These are phyloP conservation scores for Pythium apleroticum DNA, from an alignment of 352 stramenopile genomes.

Conservation along the genomic window DNA sequence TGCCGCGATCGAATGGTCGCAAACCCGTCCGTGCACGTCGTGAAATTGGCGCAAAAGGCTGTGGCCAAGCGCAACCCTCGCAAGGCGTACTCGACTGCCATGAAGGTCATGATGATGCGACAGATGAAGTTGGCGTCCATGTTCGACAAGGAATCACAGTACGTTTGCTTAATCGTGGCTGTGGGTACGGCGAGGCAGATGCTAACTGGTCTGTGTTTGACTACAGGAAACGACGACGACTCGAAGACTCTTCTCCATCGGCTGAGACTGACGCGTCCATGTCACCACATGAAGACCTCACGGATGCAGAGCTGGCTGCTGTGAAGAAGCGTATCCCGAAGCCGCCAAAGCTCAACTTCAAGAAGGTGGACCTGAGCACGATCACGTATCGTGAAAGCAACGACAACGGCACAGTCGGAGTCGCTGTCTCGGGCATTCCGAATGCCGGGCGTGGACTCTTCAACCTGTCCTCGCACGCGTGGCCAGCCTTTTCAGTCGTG, in stretches of 20 bases:
- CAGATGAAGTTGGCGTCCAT: conserved; percentile 80
- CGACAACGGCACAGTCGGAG: conserved; percentile 85
- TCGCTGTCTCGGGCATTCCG: conserved; percentile 80
- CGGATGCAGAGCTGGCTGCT: conserved; percentile 76
- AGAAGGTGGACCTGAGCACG: conserved; percentile 82
- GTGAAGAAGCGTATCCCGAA: conserved; percentile 83
- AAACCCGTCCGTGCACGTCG: conserved; percentile 80
- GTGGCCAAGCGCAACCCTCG: conserved; percentile 70
- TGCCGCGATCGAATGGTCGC: conserved; percentile 80
- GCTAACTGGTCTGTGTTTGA: not conserved
- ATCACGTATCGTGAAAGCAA: conserved; percentile 86
- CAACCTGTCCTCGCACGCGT: conserved; percentile 75
- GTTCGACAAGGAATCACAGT: conserved; percentile 72
- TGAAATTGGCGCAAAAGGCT: conserved; percentile 79
- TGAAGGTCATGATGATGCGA: conserved; percentile 86
- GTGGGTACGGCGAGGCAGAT: not conserved
- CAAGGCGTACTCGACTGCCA: conserved; percentile 79
- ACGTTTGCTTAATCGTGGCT: conserved; percentile 32
- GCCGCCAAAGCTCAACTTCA: conserved; percentile 78
- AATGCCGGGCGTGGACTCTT: conserved; percentile 81
- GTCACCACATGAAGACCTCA: conserved; percentile 69
- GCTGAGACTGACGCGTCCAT: conserved; percentile 64
- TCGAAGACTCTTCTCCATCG: conserved; percentile 60
- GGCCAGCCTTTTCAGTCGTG: conserved; percentile 86
- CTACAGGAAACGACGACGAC: conserved; percentile 72